phyloP scores from a whole-genome alignment of 805 yeast genomes.

The Ogataea allantospora region DNA sequence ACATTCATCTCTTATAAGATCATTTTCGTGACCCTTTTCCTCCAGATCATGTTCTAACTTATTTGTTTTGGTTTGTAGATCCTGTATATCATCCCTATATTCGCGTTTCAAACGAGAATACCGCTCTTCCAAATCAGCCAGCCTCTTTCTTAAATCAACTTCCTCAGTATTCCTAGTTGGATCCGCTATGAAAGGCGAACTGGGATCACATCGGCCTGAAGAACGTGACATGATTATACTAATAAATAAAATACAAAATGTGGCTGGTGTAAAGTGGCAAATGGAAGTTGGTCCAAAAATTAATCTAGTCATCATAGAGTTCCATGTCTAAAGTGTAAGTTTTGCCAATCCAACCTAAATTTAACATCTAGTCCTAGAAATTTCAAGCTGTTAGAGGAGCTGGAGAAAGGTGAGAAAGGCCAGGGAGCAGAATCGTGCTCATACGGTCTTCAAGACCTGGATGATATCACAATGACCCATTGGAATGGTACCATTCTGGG shows the following conservation, averaged over 20 bases:
- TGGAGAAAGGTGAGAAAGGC: slow-evolving; percentile 98
- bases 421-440: slow-evolving; percentile 96
- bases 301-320: neutral
- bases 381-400: slow-evolving; percentile 90
- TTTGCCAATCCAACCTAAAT: neutral
- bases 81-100: neutral
- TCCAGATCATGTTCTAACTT: neutral
- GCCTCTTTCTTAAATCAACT: neutral
- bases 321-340: slow-evolving; percentile 30
- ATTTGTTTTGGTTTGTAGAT: neutral
- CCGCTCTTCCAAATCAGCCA: neutral
- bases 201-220: slow-evolving; percentile 10
- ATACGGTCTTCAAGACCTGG: slow-evolving; percentile 86
- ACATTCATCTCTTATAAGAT: too few relatives aligned
- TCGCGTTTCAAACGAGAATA: neutral
- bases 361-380: slow-evolving; percentile 71
- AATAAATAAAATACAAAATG: neutral
- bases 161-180: slow-evolving; percentile 3
- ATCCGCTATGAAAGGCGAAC: slow-evolving; percentile 22
- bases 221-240: neutral
- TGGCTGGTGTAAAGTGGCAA: slow-evolving; percentile 13
- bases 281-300: slow-evolving; percentile 3
- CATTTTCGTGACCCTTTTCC: neutral
- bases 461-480: slow-evolving; percentile 87
- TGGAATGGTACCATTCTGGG: slow-evolving; percentile 99